Evolutionary conservation across 1,284 basidiomycete genomes (phyloP).

Genomic region (Chiua sp.): DNA sequence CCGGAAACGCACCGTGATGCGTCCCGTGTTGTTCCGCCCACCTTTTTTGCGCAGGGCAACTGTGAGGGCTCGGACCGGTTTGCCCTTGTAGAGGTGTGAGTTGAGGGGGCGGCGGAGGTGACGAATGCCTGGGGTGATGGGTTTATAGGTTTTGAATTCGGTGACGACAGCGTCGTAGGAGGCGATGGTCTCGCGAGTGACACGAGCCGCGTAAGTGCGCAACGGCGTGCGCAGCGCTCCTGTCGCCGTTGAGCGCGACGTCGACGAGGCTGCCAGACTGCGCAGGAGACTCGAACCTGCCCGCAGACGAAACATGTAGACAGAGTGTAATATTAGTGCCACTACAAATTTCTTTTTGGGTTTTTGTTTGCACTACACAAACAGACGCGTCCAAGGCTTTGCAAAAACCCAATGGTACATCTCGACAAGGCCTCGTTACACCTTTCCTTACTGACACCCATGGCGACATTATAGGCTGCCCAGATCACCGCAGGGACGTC

Average conservation of each 20-base stretch:
- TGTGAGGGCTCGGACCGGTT: constrained; percentile 86
- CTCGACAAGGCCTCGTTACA: background rate
- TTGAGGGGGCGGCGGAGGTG: constrained; percentile 86
- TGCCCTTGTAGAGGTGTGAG: constrained; percentile 83
- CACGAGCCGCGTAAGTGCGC: constrained; percentile 43
- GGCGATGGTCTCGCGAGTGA: constrained; percentile 28
- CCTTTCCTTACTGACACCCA: constrained; percentile 11
- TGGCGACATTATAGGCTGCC: constrained; percentile 50
- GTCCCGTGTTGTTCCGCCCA: constrained; percentile 85
- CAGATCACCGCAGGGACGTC: constrained; percentile 77
- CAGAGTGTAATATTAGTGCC: background rate
- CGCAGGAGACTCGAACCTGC: constrained; percentile 19
- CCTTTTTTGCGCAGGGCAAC: constrained; percentile 84
- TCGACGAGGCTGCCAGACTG: constrained; percentile 7
- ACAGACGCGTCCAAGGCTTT: constrained; percentile 35
- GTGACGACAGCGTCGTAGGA: constrained; percentile 45
- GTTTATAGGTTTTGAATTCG: constrained; percentile 91
- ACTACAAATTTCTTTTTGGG: constrained; percentile 4
- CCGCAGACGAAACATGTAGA: constrained; percentile 25
- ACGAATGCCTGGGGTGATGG: constrained; percentile 85
- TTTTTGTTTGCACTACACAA: constrained; percentile 37
- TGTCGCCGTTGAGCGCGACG: background rate
- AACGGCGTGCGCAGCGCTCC: constrained; percentile 1
- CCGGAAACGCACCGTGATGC: constrained; percentile 87
- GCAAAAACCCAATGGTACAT: constrained; percentile 27